Evolutionary conservation across 2,329 filamentous ascomycete species (phyloP).

Genomic region (Lachnellula subtilissima): DNA sequence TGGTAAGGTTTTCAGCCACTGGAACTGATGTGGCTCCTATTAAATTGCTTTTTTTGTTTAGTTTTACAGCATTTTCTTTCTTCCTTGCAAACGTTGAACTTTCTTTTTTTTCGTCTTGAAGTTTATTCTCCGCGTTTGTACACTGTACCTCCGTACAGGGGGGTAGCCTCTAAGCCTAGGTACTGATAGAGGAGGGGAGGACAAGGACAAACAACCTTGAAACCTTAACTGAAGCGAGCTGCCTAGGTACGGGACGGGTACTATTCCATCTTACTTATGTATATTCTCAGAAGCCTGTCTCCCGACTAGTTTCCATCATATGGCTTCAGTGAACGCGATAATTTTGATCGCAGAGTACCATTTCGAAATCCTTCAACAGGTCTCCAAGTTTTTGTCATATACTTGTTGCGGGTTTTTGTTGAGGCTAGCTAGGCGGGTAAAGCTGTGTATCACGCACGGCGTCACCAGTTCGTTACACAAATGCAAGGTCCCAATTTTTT

Average conservation of each 20-base stretch:
- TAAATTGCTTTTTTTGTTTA: background rate
- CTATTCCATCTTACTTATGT: background rate
- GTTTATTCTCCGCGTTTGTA: background rate
- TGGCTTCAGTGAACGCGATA: background rate
- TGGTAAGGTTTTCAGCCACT: slow-evolving; percentile 4
- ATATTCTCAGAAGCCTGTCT: background rate
- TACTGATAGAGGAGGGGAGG: no score
- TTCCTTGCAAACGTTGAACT: background rate
- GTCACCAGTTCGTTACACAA: background rate
- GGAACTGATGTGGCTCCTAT: background rate
- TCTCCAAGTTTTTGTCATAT: background rate
- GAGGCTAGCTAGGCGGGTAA: background rate
- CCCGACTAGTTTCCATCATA: background rate
- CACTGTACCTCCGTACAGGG: background rate
- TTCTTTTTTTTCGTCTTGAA: background rate
- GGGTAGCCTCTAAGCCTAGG: no score
- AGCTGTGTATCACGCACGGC: background rate
- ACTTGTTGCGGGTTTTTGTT: background rate
- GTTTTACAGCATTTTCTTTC: background rate
- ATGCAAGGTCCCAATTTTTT: slow-evolving; percentile 9
- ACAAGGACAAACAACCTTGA: background rate
- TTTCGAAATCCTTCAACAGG: no score
- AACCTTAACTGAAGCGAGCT: background rate
- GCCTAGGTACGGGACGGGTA: no score
- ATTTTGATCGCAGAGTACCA: no score